phyloP scores from a whole-genome alignment of 768 basidiomycete genomes.

The Pisolithus tinctorius region DNA sequence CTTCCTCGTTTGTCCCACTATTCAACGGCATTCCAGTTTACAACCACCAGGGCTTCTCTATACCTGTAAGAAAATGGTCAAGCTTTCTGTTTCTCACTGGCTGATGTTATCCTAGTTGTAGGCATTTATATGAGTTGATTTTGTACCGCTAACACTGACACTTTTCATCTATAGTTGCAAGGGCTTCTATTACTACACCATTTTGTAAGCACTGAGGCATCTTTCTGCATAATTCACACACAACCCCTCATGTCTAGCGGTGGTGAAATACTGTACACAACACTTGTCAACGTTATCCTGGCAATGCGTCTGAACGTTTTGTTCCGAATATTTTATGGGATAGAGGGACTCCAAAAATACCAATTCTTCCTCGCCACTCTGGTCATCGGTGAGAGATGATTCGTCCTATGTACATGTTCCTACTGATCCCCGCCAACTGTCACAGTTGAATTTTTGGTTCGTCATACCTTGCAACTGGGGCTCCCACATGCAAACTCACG shows the following conservation, averaged over 20 bases:
- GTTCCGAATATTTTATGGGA: not conserved
- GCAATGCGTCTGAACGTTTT: conserved; percentile 15
- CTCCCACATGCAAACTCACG: not conserved
- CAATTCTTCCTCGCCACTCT: not conserved
- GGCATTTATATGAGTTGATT: not conserved
- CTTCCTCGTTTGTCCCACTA: not conserved
- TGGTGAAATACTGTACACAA: no score
- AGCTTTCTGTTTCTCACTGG: conserved; percentile 2
- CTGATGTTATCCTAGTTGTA: not conserved
- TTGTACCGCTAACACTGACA: not conserved
- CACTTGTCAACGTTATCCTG: conserved; percentile 17
- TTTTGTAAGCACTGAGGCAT: no score
- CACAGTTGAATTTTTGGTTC: not conserved
- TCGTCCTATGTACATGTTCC: not conserved
- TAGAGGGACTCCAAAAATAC: not conserved
- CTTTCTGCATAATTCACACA: no score
- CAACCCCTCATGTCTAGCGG: no score
- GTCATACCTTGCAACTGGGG: not conserved
- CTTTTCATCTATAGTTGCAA: conserved; percentile 10
- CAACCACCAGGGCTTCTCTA: not conserved
- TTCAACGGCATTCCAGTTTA: not conserved
- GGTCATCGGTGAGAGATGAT: not conserved
- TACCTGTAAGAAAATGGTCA: not conserved
- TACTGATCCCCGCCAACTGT: not conserved
- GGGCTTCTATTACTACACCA: conserved; percentile 1